Evolutionary conservation across 1,284 basidiomycete species (phyloP).

Genomic region (Cutaneotrichosporon cyanovorans): DNA sequence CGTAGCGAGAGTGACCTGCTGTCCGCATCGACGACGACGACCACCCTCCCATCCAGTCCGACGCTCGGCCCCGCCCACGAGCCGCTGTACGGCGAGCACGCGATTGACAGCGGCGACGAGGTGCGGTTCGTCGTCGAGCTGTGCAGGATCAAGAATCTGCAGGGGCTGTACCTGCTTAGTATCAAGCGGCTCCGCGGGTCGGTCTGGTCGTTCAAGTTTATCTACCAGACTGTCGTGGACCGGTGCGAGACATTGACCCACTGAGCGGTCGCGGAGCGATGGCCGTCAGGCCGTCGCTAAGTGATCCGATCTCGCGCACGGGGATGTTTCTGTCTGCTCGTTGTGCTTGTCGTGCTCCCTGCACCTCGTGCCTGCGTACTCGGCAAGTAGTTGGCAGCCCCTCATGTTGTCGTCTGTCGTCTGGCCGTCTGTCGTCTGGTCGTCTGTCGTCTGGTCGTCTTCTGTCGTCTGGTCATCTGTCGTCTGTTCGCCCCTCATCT

Average conservation of each 20-base stretch:
- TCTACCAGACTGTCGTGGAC: conserved; percentile 83
- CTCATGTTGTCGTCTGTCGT: too few species aligned
- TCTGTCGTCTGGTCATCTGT: too few species aligned
- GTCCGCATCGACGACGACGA: conserved; percentile 37
- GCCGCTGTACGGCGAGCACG: conserved; percentile 66
- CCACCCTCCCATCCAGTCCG: conserved; percentile 8
- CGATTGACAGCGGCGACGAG: conserved; percentile 80
- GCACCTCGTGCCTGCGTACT: too few species aligned
- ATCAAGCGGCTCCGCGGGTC: conserved; percentile 86
- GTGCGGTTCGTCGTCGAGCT: conserved; percentile 87
- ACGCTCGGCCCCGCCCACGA: conserved; percentile 40
- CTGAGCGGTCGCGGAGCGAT: conserved; percentile 2
- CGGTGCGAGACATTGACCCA: conserved; percentile 36
- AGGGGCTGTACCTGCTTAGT: conserved; percentile 79
- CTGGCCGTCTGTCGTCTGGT: too few species aligned
- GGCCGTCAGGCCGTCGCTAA: too few species aligned
- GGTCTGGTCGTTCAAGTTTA: conserved; percentile 83
- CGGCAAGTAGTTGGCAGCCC: too few species aligned
- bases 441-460: too few species aligned
- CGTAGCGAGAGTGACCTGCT: conserved; percentile 39
- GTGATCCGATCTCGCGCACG: too few species aligned
- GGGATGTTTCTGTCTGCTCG: too few species aligned
- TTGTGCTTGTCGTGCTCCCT: too few species aligned
- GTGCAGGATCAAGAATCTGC: conserved; percentile 75
- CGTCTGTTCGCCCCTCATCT: too few species aligned